A percentile compares a stretch with the other conserved stretches of the same genome.
These are phyloP conservation scores for Actinomortierella ambigua DNA, from an alignment of 371 early-diverging fungal genomes.

Conservation along the genomic window DNA sequence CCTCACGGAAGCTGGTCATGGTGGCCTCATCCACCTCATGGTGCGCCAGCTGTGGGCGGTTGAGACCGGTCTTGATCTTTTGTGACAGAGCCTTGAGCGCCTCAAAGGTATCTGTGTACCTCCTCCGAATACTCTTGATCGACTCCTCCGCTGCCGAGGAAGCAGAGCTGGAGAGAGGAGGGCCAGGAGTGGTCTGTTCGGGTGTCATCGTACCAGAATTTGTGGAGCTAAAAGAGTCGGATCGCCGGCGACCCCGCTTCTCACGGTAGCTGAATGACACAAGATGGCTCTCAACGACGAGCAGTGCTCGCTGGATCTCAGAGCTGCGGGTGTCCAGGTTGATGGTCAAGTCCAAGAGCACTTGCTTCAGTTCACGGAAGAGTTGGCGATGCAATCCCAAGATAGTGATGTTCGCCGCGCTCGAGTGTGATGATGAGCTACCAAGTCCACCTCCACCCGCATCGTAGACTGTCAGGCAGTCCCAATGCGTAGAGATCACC, in stretches of 20 bases:
- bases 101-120: slow-evolving; percentile 26
- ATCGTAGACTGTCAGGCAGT: slow-evolving; percentile 26
- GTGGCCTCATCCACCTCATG: too few species aligned
- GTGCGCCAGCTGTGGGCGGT: slow-evolving; percentile 16
- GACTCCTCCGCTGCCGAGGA: too few species aligned
- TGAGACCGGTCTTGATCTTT: slow-evolving; percentile 28
- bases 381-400: too few species aligned
- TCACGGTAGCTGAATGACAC: slow-evolving; percentile 1
- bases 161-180: too few species aligned
- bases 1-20: slow-evolving; percentile 20
- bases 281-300: slow-evolving; percentile 18
- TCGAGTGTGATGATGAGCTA: slow-evolving; percentile 2
- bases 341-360: slow-evolving; percentile 31
- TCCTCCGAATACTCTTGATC: slow-evolving; percentile 10
- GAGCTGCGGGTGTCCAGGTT: slow-evolving; percentile 42
- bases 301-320: slow-evolving; percentile 34
- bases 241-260: too few species aligned
- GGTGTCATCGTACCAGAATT: too few species aligned
- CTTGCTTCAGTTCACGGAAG: slow-evolving; percentile 33
- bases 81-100: slow-evolving; percentile 26
- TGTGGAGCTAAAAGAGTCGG: too few species aligned
- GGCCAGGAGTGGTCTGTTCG: too few species aligned
- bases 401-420: too few species aligned
- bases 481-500: slow-evolving; percentile 30
- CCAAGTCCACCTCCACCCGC: slow-evolving; percentile 17